A percentile compares a stretch with the other conserved stretches of the same genome.
Conservation (phyloP, 805 yeast species). For the Nakazawaea populi region DNA sequence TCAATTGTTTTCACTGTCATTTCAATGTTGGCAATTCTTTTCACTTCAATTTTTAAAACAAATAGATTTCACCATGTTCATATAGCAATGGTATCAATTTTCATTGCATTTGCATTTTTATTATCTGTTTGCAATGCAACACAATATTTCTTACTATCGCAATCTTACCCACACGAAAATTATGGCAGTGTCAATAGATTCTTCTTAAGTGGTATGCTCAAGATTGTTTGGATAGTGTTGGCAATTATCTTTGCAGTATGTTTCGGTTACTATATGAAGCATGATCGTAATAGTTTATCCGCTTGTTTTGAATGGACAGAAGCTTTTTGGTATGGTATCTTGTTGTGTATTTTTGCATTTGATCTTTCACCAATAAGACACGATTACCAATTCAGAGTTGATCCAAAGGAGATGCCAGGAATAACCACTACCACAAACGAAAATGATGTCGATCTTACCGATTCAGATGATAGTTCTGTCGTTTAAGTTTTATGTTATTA, state of each 20-base stretch:
- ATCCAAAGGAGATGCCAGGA: conserved; percentile 1
- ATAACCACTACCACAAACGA: not conserved
- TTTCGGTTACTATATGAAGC: conserved; percentile 42
- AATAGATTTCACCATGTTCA: conserved; percentile 51
- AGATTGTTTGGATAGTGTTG: conserved; percentile 56
- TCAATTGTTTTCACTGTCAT: conserved; percentile 24
- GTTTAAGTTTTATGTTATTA: not conserved
- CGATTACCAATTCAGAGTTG: not conserved
- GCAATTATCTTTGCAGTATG: conserved; percentile 66
- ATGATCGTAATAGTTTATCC: conserved; percentile 38
- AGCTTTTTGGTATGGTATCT: conserved; percentile 77
- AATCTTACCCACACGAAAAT: conserved; percentile 13
- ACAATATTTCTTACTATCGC: conserved; percentile 32
- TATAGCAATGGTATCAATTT: conserved; percentile 63
- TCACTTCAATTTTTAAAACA: conserved; percentile 72
- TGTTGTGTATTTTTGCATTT: conserved; percentile 54
- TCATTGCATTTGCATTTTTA: conserved; percentile 61
- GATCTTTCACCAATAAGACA: conserved; percentile 40
- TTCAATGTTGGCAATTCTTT: conserved; percentile 60
- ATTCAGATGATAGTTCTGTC: not conserved
- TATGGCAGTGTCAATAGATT: conserved; percentile 14
- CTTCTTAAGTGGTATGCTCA: conserved; percentile 45
- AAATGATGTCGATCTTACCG: not conserved
- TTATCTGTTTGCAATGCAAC: conserved; percentile 37
- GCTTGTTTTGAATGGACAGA: conserved; percentile 82